Base-by-base conservation (phyloP, 2,329 filamentous ascomycete species). In the Huntiella bhutanensis region DNA sequence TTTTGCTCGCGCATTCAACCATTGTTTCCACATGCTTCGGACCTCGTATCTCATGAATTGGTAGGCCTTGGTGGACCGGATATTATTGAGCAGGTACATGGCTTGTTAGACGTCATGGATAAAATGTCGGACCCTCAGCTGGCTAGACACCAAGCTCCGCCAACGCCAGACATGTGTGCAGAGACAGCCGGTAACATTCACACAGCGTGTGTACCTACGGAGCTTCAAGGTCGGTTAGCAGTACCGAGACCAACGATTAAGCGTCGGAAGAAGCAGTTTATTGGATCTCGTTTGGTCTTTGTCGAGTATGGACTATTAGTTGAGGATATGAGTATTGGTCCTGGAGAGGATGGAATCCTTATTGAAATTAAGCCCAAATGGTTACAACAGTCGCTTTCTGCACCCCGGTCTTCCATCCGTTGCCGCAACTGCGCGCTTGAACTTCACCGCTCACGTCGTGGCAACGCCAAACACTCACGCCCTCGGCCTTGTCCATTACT, bases 321-420 rank as follows among this genome's bases (percentile, higher is more conserved):
- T 42, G 78, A 79, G 50, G 80, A 87, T 55, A 87, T 88, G 80
- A 71, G 63, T 66, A 43, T 52, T 17, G 51, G 59, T 48, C 49
- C 55, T 11, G 53, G 57, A 16, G 54, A 55, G 40, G 45, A 43
- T n/a, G 56, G 53, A 48, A 47, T 59, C 22, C 57, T 81, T 32
- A 63, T 82, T 47, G 81, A 88, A 58, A 80, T 88, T 62, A 91
- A 91, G 58, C 82, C 83, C 11, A 91, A 91, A 61, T 91, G 83
- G 83, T 70, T 91, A 19, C 63, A 69, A 6, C 82, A 86, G 58
- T 87, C 82, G 2, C 81, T 78, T 3, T 76, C 73, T 34, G 82
- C 82, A 0, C 83, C 82, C 1, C 19, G 57, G 0, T 60, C 63
- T 22, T 72, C 80, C 36, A 70, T 65, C 43, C 68, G 80, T 43